Evolutionary conservation across 2,329 filamentous ascomycete genomes (phyloP), one percentile per base, ranked within the genome.

Genomic region (Herpomyces periplanetae): DNA sequence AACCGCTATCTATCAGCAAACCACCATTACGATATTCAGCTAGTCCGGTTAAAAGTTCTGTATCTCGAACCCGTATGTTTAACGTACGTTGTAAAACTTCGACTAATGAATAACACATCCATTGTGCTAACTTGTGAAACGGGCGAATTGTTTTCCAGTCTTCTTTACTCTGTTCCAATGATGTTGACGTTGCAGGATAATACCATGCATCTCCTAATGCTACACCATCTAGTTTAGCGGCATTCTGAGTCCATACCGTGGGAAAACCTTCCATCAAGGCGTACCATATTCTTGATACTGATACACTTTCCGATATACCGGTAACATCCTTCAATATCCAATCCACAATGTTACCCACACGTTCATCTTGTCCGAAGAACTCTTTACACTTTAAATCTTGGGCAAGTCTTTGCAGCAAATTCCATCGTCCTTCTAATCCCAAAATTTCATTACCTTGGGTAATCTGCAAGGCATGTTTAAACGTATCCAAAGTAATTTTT

Each of bases 261-360:
- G n/a, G n/a, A n/a, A n/a, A n/a, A n/a, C n/a, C n/a, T n/a, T n/a
- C n/a, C n/a, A n/a, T n/a, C n/a, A n/a, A n/a, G n/a, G n/a, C n/a
- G n/a, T n/a, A n/a, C n/a, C n/a, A n/a, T n/a, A n/a, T n/a, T n/a
- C n/a, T n/a, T n/a, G n/a, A n/a, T n/a, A n/a, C n/a, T n/a, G n/a
- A n/a, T n/a, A n/a, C n/a, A n/a, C n/a, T n/a, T n/a, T n/a, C n/a
- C n/a, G n/a, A n/a, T n/a, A n/a, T n/a, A n/a, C n/a, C n/a, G n/a
- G n/a, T n/a, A n/a, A n/a, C n/a, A n/a, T n/a, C n/a, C n/a, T n/a
- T n/a, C n/a, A n/a, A n/a, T n/a, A n/a, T n/a, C n/a, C n/a, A n/a
- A 80, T 69, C 69, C 25, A 91, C 56, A 58, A 96, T 71, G 35
- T 87, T 84, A 28, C 80, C 80, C 5, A 80, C 80, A 22, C 80